These are phyloP conservation scores for Pleurotus platypus DNA, from an alignment of 768 basidiomycete genomes.

Conservation along the genomic window DNA sequence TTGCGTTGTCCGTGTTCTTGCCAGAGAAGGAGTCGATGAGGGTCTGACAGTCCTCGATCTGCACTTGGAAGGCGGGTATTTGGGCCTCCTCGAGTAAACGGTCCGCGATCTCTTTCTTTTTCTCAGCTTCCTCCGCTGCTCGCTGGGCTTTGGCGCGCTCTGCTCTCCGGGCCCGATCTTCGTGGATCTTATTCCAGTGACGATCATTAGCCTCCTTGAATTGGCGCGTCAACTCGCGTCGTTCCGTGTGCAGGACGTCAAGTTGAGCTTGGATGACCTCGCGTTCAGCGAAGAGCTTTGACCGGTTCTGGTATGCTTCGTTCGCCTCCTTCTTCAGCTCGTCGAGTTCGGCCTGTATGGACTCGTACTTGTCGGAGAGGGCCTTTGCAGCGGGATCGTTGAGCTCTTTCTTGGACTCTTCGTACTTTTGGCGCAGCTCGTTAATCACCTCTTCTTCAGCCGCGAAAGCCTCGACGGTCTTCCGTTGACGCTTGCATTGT, in stretches of 20 bases:
- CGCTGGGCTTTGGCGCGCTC: constrained; percentile 75
- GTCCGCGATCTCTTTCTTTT: constrained; percentile 75
- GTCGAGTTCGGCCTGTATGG: constrained; percentile 82
- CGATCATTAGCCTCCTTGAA: constrained; percentile 84
- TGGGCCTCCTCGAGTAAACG: constrained; percentile 89
- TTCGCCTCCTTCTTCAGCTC: constrained; percentile 83
- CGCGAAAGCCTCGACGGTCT: constrained; percentile 77
- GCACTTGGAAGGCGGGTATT: constrained; percentile 82
- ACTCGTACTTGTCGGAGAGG: constrained; percentile 74
- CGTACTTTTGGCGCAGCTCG: constrained; percentile 66
- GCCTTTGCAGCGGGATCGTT: constrained; percentile 91
- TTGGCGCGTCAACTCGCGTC: constrained; percentile 66
- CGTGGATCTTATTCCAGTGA: constrained; percentile 80
- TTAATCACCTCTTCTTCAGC: constrained; percentile 79
- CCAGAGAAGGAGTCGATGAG: constrained; percentile 84
- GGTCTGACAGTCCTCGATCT: constrained; percentile 96
- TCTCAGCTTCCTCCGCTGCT: constrained; percentile 72
- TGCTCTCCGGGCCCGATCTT: constrained; percentile 81
- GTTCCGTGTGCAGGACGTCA: constrained; percentile 67
- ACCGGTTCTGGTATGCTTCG: constrained; percentile 75
- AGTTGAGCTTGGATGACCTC: constrained; percentile 67
- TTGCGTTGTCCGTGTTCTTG: constrained; percentile 45
- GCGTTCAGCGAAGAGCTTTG: constrained; percentile 85
- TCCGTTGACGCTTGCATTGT: constrained; percentile 65
- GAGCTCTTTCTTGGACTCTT: constrained; percentile 76